A percentile compares a stretch with the other conserved stretches of the same genome.
Evolutionary conservation across 164 flowering plant genomes (phyloP).

Genomic region (Stephania cephalantha): DNA sequence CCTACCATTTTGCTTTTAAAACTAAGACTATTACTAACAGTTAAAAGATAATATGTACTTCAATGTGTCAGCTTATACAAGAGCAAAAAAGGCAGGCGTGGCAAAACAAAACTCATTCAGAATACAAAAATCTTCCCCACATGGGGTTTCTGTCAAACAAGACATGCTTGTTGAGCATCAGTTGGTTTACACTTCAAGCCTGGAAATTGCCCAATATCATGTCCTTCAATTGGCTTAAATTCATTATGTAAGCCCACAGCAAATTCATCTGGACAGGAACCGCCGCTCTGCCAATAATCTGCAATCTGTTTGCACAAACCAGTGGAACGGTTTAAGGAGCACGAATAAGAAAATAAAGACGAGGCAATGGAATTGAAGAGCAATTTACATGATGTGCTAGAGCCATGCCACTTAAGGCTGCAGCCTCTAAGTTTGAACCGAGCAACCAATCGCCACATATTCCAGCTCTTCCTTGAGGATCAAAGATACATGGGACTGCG

Average conservation of each 20-base stretch:
- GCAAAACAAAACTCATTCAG: not conserved
- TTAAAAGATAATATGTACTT: not conserved
- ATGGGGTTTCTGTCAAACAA: not conserved
- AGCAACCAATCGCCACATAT: conserved; percentile 98
- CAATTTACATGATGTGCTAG: conserved; percentile 72
- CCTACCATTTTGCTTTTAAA: no score
- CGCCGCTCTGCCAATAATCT: conserved; percentile 60
- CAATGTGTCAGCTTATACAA: not conserved
- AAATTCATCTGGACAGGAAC: conserved; percentile 53
- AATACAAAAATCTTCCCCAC: conserved; percentile 4
- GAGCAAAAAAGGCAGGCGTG: not conserved
- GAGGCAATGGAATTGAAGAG: not conserved
- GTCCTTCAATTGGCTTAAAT: conserved; percentile 61
- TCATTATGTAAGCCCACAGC: conserved; percentile 67
- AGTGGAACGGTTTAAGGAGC: conserved; percentile 5
- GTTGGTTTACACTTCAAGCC: conserved; percentile 36
- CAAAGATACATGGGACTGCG: conserved; percentile 79
- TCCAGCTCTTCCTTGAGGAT: conserved; percentile 90
- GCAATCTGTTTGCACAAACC: conserved; percentile 56
- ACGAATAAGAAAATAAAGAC: not conserved
- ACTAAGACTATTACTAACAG: no score
- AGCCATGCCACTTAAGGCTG: conserved; percentile 87
- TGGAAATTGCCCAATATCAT: conserved; percentile 92
- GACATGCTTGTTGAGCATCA: conserved; percentile 11
- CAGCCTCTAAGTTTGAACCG: conserved; percentile 84